phyloP scores from a whole-genome alignment of 345 rosid genomes.

The Eucalyptus guilfoylei region DNA sequence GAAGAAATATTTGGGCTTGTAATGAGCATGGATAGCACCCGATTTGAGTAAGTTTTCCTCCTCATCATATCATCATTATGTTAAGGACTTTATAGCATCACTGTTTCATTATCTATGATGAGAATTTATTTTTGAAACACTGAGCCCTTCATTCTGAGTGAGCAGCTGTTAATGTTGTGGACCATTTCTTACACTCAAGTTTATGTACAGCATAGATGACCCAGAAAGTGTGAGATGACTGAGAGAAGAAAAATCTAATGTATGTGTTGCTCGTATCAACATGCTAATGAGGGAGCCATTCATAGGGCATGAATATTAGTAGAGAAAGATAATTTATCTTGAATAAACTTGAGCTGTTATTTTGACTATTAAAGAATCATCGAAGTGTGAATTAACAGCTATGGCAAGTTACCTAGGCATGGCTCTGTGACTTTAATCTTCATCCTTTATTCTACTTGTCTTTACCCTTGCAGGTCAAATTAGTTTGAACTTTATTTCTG shows the following conservation, averaged over 20 bases:
- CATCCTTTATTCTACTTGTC: background rate
- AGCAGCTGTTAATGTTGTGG: background rate
- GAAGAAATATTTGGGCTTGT: conserved; percentile 96
- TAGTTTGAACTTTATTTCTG: background rate
- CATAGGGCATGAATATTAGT: background rate
- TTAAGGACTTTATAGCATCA: background rate
- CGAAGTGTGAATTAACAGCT: background rate
- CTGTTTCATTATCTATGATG: background rate
- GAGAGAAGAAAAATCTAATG: background rate
- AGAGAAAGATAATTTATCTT: background rate
- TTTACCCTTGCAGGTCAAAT: background rate
- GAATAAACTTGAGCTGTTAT: background rate
- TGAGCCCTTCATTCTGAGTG: background rate
- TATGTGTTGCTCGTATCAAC: background rate
- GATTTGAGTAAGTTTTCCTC: conserved; percentile 85
- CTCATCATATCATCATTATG: background rate
- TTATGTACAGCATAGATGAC: background rate
- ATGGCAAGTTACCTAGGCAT: background rate
- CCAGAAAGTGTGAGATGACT: background rate
- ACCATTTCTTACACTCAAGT: background rate
- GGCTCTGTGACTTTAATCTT: background rate
- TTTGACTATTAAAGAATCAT: background rate
- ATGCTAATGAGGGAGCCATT: background rate
- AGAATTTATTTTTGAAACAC: background rate
- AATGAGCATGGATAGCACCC: conserved; percentile 99